Evolutionary conservation across 1,284 basidiomycete species (phyloP).

Genomic region (Ustilago bromivora): DNA sequence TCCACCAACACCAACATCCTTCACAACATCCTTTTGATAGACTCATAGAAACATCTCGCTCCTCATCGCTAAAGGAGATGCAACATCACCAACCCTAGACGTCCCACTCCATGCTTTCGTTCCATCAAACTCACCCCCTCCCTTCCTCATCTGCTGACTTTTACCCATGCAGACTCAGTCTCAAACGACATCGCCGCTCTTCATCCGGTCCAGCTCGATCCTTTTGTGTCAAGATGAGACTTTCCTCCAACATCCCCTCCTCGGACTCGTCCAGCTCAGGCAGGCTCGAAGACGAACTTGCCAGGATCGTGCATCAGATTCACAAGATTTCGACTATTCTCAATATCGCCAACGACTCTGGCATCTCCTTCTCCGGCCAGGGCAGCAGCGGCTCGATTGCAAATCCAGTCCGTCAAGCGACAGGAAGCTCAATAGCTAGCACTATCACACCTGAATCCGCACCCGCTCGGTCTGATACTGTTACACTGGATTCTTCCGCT

Average conservation of each 20-base stretch:
- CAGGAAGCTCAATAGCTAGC: slow-evolving; percentile 46
- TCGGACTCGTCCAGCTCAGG: slow-evolving; percentile 15
- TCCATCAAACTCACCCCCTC: slow-evolving; percentile 26
- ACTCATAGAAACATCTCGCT: neutral
- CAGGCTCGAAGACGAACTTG: slow-evolving; percentile 30
- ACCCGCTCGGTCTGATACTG: slow-evolving; percentile 30
- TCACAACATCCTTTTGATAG: neutral
- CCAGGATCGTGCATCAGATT: slow-evolving; percentile 30
- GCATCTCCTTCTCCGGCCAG: slow-evolving; percentile 38
- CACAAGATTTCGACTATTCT: slow-evolving; percentile 45
- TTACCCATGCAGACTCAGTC: slow-evolving; percentile 19
- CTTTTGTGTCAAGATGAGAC: slow-evolving; percentile 36
- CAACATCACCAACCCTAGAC: slow-evolving; percentile 1
- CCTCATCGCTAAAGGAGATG: neutral
- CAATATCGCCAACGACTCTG: slow-evolving; percentile 52
- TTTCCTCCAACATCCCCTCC: neutral
- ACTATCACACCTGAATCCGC: slow-evolving; percentile 48
- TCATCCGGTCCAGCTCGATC: slow-evolving; percentile 22
- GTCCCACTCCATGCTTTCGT: slow-evolving; percentile 29
- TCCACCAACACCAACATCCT: neutral
- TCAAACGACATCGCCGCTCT: slow-evolving; percentile 29
- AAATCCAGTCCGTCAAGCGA: slow-evolving; percentile 23
- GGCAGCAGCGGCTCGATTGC: slow-evolving; percentile 1
- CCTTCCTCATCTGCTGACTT: slow-evolving; percentile 3
- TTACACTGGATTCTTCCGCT: slow-evolving; percentile 16